phyloP scores from a whole-genome alignment of 768 basidiomycete genomes.

The Lactifluus echinatus region DNA sequence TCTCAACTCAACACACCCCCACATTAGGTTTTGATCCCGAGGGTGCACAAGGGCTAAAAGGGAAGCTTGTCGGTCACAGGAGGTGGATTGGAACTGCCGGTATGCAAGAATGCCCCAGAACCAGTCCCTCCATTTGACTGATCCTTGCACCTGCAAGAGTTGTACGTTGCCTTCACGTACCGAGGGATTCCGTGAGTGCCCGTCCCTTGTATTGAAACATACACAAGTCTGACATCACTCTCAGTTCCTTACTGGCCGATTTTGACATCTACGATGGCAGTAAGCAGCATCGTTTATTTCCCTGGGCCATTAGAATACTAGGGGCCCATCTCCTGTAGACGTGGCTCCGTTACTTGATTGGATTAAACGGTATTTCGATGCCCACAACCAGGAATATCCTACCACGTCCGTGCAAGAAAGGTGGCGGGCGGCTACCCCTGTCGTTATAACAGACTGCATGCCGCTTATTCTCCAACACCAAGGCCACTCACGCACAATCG shows the following conservation, averaged over 20 bases:
- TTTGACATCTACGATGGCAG: conserved; percentile 47
- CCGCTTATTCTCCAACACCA: conserved; percentile 76
- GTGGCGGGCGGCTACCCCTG: conserved; percentile 41
- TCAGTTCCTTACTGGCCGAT: conserved; percentile 56
- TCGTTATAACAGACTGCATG: conserved; percentile 55
- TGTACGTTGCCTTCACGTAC: conserved; percentile 70
- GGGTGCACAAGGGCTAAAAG: conserved; percentile 53
- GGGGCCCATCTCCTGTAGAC: conserved; percentile 25
- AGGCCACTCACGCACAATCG: conserved; percentile 81
- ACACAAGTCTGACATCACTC: conserved; percentile 1
- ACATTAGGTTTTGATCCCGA: conserved; percentile 59
- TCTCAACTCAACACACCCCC: not conserved
- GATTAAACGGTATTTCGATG: conserved; percentile 66
- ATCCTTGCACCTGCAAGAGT: conserved; percentile 35
- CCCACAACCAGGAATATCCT: conserved; percentile 23
- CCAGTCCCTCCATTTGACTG: conserved; percentile 1
- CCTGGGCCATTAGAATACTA: not conserved
- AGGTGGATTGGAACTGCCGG: conserved; percentile 83
- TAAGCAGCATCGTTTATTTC: conserved; percentile 21
- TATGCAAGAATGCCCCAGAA: conserved; percentile 26
- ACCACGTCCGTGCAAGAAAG: conserved; percentile 40
- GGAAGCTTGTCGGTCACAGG: conserved; percentile 42
- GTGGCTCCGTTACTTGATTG: conserved; percentile 52
- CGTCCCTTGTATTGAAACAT: not conserved
- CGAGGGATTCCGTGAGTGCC: conserved; percentile 71